Percentiles rank a stretch among this genome's conserved stretches.
Conservation (phyloP, 768 basidiomycete species). For the Mycena alexandri region DNA sequence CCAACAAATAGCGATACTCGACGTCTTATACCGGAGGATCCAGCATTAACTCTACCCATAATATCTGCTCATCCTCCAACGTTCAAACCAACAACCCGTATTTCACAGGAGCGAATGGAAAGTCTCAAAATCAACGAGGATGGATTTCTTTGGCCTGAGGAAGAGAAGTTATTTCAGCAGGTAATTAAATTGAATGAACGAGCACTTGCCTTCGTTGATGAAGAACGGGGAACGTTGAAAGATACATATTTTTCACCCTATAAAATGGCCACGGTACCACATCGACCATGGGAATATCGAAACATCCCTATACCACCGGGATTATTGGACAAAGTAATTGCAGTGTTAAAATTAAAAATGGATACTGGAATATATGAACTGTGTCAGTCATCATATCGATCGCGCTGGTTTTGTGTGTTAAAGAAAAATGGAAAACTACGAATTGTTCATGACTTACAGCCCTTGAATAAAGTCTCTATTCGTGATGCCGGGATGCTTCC, state of each 20-base stretch:
- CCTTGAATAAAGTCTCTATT: slow-evolving; percentile 1
- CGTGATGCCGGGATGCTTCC: slow-evolving; percentile 12
- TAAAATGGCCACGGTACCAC: slow-evolving; percentile 10
- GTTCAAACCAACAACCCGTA: not conserved
- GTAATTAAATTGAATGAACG: not conserved
- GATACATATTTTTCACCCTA: slow-evolving; percentile 9
- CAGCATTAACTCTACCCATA: not conserved
- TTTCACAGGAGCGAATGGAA: slow-evolving; percentile 2
- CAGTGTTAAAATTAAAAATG: slow-evolving; percentile 29
- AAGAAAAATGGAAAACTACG: slow-evolving; percentile 15
- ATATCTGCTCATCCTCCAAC: too few relatives aligned
- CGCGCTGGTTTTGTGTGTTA: slow-evolving; percentile 4
- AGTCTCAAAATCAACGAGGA: slow-evolving; percentile 4
- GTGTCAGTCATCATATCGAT: slow-evolving; percentile 6
- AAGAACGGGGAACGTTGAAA: slow-evolving; percentile 13
- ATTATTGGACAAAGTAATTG: slow-evolving; percentile 22
- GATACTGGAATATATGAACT: not conserved
- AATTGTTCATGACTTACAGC: slow-evolving; percentile 14
- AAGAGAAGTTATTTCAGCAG: slow-evolving; percentile 6
- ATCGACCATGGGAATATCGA: slow-evolving; percentile 17
- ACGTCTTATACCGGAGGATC: not conserved
- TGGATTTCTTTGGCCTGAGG: not conserved
- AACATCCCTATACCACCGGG: slow-evolving; percentile 6
- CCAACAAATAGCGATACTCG: not conserved
- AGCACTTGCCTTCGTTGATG: slow-evolving; percentile 11